These are phyloP conservation scores for Hemileia vastatrix DNA, from an alignment of 1,284 basidiomycete species.

Conservation along the genomic window DNA sequence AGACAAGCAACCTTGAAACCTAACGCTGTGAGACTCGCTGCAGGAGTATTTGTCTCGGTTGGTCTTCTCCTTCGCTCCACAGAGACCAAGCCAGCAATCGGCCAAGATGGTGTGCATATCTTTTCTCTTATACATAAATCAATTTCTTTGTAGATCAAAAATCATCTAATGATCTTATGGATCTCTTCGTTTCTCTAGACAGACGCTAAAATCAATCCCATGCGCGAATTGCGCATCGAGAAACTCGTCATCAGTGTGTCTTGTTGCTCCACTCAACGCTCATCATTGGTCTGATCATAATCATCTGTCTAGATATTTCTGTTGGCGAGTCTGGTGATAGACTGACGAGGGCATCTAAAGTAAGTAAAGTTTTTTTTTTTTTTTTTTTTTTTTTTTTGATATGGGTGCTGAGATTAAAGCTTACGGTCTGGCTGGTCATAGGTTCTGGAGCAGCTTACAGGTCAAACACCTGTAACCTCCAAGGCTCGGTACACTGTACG, in stretches of 20 bases:
- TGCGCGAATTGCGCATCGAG: constrained; percentile 22
- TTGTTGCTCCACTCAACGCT: background rate
- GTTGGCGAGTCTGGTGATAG: constrained; percentile 99
- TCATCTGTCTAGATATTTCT: constrained; percentile 70
- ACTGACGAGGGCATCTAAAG: constrained; percentile 97
- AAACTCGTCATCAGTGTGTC: constrained; percentile 23
- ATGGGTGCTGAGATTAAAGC: background rate
- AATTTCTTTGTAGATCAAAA: too few species aligned
- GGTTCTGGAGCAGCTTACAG: constrained; percentile 89
- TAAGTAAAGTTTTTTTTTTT: constrained; percentile 41
- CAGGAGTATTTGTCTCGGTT: too few species aligned
- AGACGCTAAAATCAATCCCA: constrained; percentile 22
- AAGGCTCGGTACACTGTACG: constrained; percentile 99
- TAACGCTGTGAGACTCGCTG: too few species aligned
- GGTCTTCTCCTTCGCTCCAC: too few species aligned
- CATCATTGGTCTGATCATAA: background rate
- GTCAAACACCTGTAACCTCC: constrained; percentile 97
- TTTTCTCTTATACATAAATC: too few species aligned
- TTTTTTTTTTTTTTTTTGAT: background rate
- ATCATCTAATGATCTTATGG: too few species aligned
- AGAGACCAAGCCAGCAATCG: too few species aligned
- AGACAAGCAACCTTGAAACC: too few species aligned
- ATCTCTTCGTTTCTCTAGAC: too few species aligned
- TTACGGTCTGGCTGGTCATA: background rate
- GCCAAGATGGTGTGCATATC: too few species aligned